Evolutionary conservation across 192 early-diverging fungal genomes (phyloP).

Genomic region (Lobulomyces angularis): DNA sequence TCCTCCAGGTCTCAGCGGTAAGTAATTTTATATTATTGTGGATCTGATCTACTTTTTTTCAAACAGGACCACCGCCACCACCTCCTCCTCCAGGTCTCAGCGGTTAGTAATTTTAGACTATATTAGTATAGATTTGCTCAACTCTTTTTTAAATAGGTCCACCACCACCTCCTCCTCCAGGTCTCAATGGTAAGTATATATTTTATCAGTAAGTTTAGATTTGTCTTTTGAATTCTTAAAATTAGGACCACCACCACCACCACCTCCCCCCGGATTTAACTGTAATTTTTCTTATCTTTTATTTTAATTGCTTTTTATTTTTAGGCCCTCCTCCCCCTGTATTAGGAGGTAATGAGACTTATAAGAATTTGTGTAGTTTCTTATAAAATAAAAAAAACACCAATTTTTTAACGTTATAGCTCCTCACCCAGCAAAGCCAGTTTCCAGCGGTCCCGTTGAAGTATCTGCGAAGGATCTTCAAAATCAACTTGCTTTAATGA

Average conservation of each 20-base stretch:
- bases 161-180: conserved; percentile 14
- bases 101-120: conserved; percentile 12
- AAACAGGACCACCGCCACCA: conserved; percentile 20
- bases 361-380: no score
- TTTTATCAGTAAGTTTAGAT: background rate
- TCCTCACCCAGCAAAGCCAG: conserved; percentile 1
- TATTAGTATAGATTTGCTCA: background rate
- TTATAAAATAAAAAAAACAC: no score
- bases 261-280: background rate
- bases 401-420: no score
- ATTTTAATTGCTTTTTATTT: background rate
- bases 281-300: background rate
- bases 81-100: conserved; percentile 15
- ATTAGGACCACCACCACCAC: conserved; percentile 1
- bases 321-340: conserved; percentile 2
- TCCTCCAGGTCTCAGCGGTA: conserved; percentile 22
- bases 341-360: no score
- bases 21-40: conserved; percentile 3
- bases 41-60: background rate
- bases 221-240: background rate
- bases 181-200: background rate
- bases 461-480: conserved; percentile 5
- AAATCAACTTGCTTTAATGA: conserved; percentile 1
- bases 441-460: conserved; percentile 3
- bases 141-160: conserved; percentile 4